Evolutionary conservation across 306 rosid genomes (phyloP).

Genomic region (Parietaria judaica): DNA sequence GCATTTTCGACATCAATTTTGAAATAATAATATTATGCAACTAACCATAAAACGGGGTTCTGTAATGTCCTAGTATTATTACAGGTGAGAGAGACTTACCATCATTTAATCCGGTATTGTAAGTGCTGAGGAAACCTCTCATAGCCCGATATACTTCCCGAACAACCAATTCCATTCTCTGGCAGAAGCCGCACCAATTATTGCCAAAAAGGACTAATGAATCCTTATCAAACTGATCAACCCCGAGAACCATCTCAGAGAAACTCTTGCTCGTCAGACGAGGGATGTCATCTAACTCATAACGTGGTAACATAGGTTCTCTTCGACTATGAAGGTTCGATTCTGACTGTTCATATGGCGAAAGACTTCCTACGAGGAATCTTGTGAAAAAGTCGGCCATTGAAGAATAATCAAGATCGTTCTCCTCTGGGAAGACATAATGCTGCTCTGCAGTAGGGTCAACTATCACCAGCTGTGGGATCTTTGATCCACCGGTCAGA

Average conservation of each 20-base stretch:
- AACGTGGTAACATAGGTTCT: conserved; percentile 61
- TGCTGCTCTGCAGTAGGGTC: conserved; percentile 73
- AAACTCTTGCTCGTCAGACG: conserved; percentile 54
- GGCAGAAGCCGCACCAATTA: conserved; percentile 92
- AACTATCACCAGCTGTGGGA: conserved; percentile 73
- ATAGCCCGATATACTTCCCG: conserved; percentile 69
- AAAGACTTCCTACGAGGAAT: conserved; percentile 62
- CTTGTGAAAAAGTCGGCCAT: conserved; percentile 45
- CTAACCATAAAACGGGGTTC: too few species aligned
- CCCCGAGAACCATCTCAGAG: conserved; percentile 58
- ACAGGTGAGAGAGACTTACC: conserved; percentile 33
- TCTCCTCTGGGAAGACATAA: conserved; percentile 50
- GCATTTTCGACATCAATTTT: too few species aligned
- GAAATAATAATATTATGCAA: too few species aligned
- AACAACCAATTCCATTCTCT: conserved; percentile 78
- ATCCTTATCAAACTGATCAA: conserved; percentile 65
- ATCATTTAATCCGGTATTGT: conserved; percentile 37
- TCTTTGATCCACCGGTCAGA: conserved; percentile 51
- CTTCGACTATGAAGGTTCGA: conserved; percentile 38
- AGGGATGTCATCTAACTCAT: conserved; percentile 79
- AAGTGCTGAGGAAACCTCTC: conserved; percentile 39
- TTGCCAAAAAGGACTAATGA: conserved; percentile 85
- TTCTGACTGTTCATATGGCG: conserved; percentile 58
- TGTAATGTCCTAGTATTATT: not conserved
- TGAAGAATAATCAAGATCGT: conserved; percentile 42